phyloP scores from a whole-genome alignment of 805 yeast species.

The Clavispora santaluciae region DNA sequence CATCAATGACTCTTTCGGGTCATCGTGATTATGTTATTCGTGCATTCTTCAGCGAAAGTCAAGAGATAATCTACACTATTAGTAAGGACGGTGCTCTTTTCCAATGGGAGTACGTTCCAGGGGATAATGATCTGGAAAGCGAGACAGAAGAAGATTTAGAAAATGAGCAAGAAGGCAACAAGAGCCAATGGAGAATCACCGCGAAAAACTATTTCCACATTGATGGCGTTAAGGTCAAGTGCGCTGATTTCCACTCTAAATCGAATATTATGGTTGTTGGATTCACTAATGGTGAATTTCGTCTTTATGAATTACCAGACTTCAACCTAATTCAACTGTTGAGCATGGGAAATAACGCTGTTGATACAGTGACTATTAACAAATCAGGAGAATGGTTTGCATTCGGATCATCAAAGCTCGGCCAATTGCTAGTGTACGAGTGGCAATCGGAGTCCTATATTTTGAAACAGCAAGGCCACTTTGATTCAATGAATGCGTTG shows the following conservation, averaged over 20 bases:
- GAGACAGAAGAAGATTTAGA: constrained; percentile 4
- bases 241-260: constrained; percentile 76
- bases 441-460: constrained; percentile 98
- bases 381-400: constrained; percentile 94
- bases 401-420: constrained; percentile 83
- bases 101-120: constrained; percentile 75
- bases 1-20: constrained; percentile 84
- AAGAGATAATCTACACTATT: constrained; percentile 85
- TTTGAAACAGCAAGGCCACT: constrained; percentile 95
- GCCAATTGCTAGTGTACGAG: constrained; percentile 95
- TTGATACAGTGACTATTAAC: constrained; percentile 77
- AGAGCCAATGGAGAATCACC: constrained; percentile 67
- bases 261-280: constrained; percentile 81
- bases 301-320: constrained; percentile 81
- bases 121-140: constrained; percentile 33
- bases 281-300: constrained; percentile 82
- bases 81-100: constrained; percentile 94
- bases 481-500: constrained; percentile 79
- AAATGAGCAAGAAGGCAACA: constrained; percentile 26
- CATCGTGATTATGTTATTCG: constrained; percentile 84
- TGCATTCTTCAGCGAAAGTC: constrained; percentile 84
- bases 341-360: constrained; percentile 86
- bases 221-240: constrained; percentile 60
- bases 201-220: constrained; percentile 70
- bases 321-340: constrained; percentile 79